Base-by-base conservation (phyloP, 352 stramenopile genomes). In the Pythium oligandrum region DNA sequence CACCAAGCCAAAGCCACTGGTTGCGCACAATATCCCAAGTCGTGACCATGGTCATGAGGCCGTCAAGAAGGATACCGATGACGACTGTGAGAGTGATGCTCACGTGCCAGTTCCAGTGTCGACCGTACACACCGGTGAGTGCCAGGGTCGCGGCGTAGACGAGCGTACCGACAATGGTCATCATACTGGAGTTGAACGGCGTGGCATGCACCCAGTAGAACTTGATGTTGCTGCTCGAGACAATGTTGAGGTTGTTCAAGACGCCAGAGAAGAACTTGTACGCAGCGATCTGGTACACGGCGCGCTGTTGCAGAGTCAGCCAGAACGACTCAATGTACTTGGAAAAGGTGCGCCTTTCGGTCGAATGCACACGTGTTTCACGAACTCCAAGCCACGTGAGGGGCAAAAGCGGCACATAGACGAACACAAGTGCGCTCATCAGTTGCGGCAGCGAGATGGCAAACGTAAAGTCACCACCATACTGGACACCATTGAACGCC, bases 301-400 rank as follows among this genome's bases (percentile, higher is more conserved):
- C 53, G n/a, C 59, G 58, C 40, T 48, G 45, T 51, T 76, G 57
- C 26, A 77, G 34, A 12, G 68, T 36, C 0, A 43, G 12, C 56
- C 61, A 79, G 12, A 76, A 44, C 2, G 55, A 11, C 1, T 35
- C 2, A 9, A 66, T 59, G 53, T 78, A 75, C 33, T 40, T 17
- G 47, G n/a, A 3, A 26, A 72, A 55, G 1, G 40, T 31, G 53
- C 31, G n/a, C 11, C 47, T 37, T 9, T 51, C 34, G 9, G 54
- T 31, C 11, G 37, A 12, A 11, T 45, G 34, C 2, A 59, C 35
- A 34, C 57, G 57, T 17, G 46, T n/a, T 47, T 79, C 70, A 7
- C 66, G 30, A 2, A 77, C 32, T 30, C 71, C 50, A n/a, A 63
- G 69, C 42, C 51, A 75, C n/a, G 58, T 66, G 4, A 63, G 26